Evolutionary conservation across 306 rosid species (phyloP).

Genomic region (Malus asiatica): DNA sequence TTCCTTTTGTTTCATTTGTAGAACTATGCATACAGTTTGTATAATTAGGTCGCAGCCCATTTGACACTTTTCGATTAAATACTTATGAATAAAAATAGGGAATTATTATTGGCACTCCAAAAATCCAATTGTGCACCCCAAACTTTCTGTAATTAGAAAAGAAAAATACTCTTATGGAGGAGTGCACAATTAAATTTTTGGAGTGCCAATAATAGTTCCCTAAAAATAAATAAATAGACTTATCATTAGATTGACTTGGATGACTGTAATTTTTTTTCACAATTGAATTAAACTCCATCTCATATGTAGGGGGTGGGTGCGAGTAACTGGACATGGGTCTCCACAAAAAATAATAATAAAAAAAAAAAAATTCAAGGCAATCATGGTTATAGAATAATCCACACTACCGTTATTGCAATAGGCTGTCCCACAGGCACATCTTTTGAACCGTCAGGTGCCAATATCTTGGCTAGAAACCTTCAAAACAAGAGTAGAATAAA

Average conservation of each 20-base stretch:
- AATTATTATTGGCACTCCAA: too few relatives aligned
- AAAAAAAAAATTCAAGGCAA: background rate
- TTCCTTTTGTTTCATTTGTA: background rate
- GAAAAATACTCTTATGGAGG: too few relatives aligned
- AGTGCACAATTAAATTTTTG: too few relatives aligned
- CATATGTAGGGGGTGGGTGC: background rate
- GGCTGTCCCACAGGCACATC: constrained; percentile 88
- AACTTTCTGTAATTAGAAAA: too few relatives aligned
- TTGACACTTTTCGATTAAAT: background rate
- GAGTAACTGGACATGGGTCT: background rate
- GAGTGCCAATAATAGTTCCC: too few relatives aligned
- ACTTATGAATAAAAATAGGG: background rate
- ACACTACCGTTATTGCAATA: constrained; percentile 71
- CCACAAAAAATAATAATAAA: background rate
- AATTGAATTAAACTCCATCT: background rate
- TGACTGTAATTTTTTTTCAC: background rate
- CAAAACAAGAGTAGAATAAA: constrained; percentile 10
- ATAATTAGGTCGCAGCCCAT: background rate
- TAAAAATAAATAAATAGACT: background rate
- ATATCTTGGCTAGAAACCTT: constrained; percentile 88
- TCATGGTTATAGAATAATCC: constrained; percentile 10
- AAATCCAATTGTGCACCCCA: too few relatives aligned
- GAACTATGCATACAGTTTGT: background rate
- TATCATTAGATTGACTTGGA: background rate
- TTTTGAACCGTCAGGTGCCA: constrained; percentile 90